A percentile compares a stretch with the other conserved stretches of the same genome.
Conservation (phyloP, 1,284 basidiomycete species). For the Microbotryum silenes-acaulis region DNA sequence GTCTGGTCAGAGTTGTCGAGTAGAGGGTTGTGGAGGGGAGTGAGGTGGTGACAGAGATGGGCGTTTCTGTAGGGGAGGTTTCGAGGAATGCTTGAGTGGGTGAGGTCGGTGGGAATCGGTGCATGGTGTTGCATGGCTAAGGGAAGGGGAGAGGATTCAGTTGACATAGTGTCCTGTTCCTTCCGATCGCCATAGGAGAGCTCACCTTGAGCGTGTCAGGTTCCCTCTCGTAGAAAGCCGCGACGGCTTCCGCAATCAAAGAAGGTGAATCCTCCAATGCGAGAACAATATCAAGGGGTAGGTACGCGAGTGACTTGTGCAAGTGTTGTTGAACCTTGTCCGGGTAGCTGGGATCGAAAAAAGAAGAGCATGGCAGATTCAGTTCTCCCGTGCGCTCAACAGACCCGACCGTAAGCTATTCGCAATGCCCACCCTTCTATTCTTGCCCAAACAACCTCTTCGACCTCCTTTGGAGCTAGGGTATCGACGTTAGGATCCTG, state of each 20-base stretch:
- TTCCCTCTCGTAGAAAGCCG: slow-evolving; percentile 88
- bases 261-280: slow-evolving; percentile 58
- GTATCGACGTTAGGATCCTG: slow-evolving; percentile 52
- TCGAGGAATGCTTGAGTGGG: slow-evolving; percentile 4
- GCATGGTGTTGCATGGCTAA: slow-evolving; percentile 78
- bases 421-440: slow-evolving; percentile 52
- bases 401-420: neutral
- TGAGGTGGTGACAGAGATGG: slow-evolving; percentile 43
- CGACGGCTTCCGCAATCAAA: slow-evolving; percentile 74
- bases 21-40: slow-evolving; percentile 37
- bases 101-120: slow-evolving; percentile 63
- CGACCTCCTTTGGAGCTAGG: slow-evolving; percentile 53
- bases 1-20: slow-evolving; percentile 67
- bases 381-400: neutral
- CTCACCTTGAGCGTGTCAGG: slow-evolving; percentile 73
- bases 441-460: slow-evolving; percentile 56
- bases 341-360: slow-evolving; percentile 50
- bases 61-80: slow-evolving; percentile 36
- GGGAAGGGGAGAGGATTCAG: slow-evolving; percentile 2
- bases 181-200: neutral
- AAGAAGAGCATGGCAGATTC: neutral
- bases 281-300: slow-evolving; percentile 69
- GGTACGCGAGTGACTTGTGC: slow-evolving; percentile 68
- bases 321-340: slow-evolving; percentile 57
- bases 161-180: too few species aligned